Evolutionary conservation across 2,329 filamentous ascomycete genomes (phyloP), one percentile per base, ranked within the genome.

Genomic region (Xylaria sp.): DNA sequence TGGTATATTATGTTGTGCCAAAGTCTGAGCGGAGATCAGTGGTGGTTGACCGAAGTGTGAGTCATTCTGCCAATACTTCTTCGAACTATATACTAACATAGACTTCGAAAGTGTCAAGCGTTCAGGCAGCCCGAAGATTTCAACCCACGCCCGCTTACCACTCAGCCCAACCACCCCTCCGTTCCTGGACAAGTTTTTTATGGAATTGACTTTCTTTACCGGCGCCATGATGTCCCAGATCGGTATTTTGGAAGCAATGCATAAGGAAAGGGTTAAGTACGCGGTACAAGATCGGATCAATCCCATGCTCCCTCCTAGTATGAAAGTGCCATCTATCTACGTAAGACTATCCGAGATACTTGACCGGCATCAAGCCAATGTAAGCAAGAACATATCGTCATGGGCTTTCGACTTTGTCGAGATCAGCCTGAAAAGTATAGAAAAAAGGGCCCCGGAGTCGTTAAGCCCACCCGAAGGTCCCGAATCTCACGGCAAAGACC

Each of bases 1-100:
- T 97, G 92, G 91, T 86, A 88, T 64, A 78, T 96, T 38, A 87
- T 88, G 66, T 83, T 90, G 46, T 87, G 87, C 54, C 83, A 92
- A 73, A 88, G 89, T 72, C 81, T 90, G 71, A 82, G 83, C 70
- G 91, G 91, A 54, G 91, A 95, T 72, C 84, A 83, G 63, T 96
- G 91, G 91, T 93, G 89, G 87, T 79, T 93, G 62, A 80, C 92
- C 55, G 84, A 89, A 74, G 75, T 86, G 83, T 87, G 78, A 77
- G 83, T 80, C 47, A 29, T 59, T 41, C 19, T 49, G 15, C 33
- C 58, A 13, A 35, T 48, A 25, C n/a, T 38, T 51, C n/a, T 10
- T 19, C 21, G 38, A 19, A 44, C 38, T 49, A 21, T 41, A 55
- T 52, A 35, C 60, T 67, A 58, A 68, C 60, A 43, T 46, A 52